Evolutionary conservation across 2,329 filamentous ascomycete genomes (phyloP).

Genomic region (Calonectria ilicicola): DNA sequence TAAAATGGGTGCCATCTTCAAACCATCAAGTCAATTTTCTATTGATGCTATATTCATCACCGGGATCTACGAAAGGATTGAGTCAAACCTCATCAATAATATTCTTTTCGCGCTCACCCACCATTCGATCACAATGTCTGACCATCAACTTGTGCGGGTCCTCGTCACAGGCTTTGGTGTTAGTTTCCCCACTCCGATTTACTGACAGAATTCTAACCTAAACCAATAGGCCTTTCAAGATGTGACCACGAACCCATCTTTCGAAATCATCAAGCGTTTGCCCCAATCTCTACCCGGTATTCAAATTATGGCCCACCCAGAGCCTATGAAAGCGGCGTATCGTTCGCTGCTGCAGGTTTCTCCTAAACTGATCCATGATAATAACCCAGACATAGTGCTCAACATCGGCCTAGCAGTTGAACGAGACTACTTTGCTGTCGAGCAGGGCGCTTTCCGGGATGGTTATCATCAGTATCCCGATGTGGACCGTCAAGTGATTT

Average conservation of each 20-base stretch:
- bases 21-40: not conserved
- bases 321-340: not conserved
- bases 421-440: slow-evolving; percentile 7
- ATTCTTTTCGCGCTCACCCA: not conserved
- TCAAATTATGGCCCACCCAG: not conserved
- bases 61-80: no score
- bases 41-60: not conserved
- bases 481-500: slow-evolving; percentile 9
- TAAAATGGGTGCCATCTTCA: not conserved
- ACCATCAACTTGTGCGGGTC: not conserved
- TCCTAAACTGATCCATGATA: not conserved
- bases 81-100: not conserved
- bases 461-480: slow-evolving; percentile 16
- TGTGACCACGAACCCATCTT: not conserved
- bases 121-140: not conserved
- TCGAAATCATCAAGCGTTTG: not conserved
- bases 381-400: slow-evolving; percentile 4
- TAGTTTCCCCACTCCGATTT: not conserved
- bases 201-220: not conserved
- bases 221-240: not conserved
- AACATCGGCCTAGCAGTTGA: slow-evolving; percentile 6
- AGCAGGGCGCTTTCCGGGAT: not conserved
- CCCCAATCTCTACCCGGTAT: not conserved
- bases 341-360: not conserved
- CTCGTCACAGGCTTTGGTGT: slow-evolving; percentile 9